Conservation (phyloP, 768 basidiomycete species). For the Holtermannia corniformis region DNA sequence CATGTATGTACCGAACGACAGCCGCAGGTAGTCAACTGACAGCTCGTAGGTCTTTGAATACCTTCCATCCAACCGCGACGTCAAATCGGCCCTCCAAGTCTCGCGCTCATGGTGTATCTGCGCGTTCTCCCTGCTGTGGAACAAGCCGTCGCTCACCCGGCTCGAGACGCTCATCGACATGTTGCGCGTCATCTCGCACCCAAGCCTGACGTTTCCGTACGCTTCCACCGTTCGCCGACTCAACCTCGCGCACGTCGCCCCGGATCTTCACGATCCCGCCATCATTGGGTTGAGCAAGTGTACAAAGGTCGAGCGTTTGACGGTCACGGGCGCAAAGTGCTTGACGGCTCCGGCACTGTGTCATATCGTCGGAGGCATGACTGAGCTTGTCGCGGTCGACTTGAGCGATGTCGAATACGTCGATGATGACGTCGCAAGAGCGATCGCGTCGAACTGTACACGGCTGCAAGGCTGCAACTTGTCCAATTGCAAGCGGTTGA, state of each 20-base stretch:
- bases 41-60: slow-evolving; percentile 59
- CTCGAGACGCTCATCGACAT: slow-evolving; percentile 66
- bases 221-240: slow-evolving; percentile 78
- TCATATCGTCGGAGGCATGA: slow-evolving; percentile 57
- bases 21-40: background rate
- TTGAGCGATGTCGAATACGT: slow-evolving; percentile 62
- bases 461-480: slow-evolving; percentile 88
- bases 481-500: slow-evolving; percentile 67
- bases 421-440: slow-evolving; percentile 61
- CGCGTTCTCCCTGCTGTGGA: slow-evolving; percentile 89
- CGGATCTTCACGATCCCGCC: slow-evolving; percentile 62
- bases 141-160: slow-evolving; percentile 68
- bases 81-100: slow-evolving; percentile 66
- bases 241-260: slow-evolving; percentile 68
- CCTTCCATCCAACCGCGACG: slow-evolving; percentile 62
- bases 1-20: slow-evolving; percentile 44
- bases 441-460: slow-evolving; percentile 59
- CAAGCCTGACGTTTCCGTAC: slow-evolving; percentile 74
- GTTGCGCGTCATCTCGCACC: slow-evolving; percentile 53
- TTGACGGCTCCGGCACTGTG: slow-evolving; percentile 58
- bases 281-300: slow-evolving; percentile 64
- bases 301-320: slow-evolving; percentile 75
- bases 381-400: slow-evolving; percentile 78
- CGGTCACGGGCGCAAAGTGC: slow-evolving; percentile 65
- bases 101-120: slow-evolving; percentile 92